These are phyloP conservation scores for Lasiodiplodia hormozganensis DNA, from an alignment of 2,329 filamentous ascomycete species.

Conservation along the genomic window DNA sequence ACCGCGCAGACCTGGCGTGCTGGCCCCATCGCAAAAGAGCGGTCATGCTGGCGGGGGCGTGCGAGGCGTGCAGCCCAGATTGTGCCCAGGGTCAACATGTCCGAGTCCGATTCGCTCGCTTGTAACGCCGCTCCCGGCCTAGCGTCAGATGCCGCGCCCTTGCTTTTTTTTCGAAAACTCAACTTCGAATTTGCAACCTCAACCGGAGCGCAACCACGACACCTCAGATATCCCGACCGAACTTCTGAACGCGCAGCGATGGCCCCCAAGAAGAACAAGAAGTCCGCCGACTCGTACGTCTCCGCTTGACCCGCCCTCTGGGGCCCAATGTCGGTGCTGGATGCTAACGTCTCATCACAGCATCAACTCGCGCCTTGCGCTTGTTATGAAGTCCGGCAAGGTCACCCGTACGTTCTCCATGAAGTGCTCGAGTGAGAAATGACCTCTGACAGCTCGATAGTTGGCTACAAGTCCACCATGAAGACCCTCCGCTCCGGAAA, in stretches of 20 bases:
- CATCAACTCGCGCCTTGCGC: slow-evolving; percentile 61
- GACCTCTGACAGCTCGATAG: neutral
- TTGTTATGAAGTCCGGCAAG: slow-evolving; percentile 69
- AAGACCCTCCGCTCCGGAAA: slow-evolving; percentile 92
- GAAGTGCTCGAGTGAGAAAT: neutral
- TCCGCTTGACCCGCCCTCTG: neutral
- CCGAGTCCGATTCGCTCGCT: slow-evolving; percentile 23
- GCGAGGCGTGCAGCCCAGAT: slow-evolving; percentile 23
- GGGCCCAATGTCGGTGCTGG: too few species aligned
- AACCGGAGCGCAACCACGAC: slow-evolving; percentile 45
- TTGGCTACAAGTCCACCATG: slow-evolving; percentile 88
- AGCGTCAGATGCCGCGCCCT: neutral
- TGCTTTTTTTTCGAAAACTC: slow-evolving; percentile 31
- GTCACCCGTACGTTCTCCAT: slow-evolving; percentile 63
- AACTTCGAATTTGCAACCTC: slow-evolving; percentile 19
- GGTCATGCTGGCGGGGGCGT: slow-evolving; percentile 26
- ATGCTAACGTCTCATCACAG: slow-evolving; percentile 16
- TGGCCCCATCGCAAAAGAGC: slow-evolving; percentile 15
- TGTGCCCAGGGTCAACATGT: slow-evolving; percentile 1
- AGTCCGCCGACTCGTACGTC: slow-evolving; percentile 76
- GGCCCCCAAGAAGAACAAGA: slow-evolving; percentile 80
- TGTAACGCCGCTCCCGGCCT: neutral
- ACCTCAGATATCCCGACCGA: slow-evolving; percentile 38
- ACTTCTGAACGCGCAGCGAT: slow-evolving; percentile 58
- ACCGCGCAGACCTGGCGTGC: neutral